phyloP scores from a whole-genome alignment of 371 early-diverging fungal species.

The Saksenaea vasiformis region DNA sequence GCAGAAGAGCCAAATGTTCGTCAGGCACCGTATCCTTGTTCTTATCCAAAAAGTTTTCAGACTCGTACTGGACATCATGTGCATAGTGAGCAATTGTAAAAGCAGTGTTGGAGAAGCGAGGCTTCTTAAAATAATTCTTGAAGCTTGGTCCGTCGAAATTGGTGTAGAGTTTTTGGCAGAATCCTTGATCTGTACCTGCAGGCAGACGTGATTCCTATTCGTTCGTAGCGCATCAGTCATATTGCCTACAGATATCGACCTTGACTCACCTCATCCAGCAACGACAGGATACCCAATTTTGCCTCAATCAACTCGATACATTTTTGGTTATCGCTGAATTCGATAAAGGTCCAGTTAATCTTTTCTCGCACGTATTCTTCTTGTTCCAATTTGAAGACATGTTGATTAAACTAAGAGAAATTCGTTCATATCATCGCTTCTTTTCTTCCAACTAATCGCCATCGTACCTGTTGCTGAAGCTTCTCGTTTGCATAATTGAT shows the following conservation, averaged over 20 bases:
- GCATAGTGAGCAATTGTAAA: conserved; percentile 94
- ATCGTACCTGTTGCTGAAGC: conserved; percentile 83
- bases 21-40: conserved; percentile 98
- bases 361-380: conserved; percentile 93
- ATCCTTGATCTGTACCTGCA: conserved; percentile 80
- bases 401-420: conserved; percentile 58
- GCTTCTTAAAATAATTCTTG: conserved; percentile 85
- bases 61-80: conserved; percentile 85
- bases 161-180: conserved; percentile 85
- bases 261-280: conserved; percentile 90
- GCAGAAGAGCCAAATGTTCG: conserved; percentile 80
- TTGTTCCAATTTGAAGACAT: conserved; percentile 88
- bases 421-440: neutral
- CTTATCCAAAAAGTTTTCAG: conserved; percentile 96
- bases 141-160: conserved; percentile 70
- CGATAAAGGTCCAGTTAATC: conserved; percentile 90
- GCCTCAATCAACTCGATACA: conserved; percentile 99
- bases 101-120: conserved; percentile 80
- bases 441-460: neutral
- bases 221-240: neutral
- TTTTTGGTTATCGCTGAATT: conserved; percentile 99
- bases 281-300: conserved; percentile 89
- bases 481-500: conserved; percentile 98
- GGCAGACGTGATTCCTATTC: conserved; percentile 83
- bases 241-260: neutral